A percentile compares a stretch with the other conserved stretches of the same genome.
Conservation (phyloP, 2,329 filamentous ascomycete species). For the Alternaria angustiovoidea region DNA sequence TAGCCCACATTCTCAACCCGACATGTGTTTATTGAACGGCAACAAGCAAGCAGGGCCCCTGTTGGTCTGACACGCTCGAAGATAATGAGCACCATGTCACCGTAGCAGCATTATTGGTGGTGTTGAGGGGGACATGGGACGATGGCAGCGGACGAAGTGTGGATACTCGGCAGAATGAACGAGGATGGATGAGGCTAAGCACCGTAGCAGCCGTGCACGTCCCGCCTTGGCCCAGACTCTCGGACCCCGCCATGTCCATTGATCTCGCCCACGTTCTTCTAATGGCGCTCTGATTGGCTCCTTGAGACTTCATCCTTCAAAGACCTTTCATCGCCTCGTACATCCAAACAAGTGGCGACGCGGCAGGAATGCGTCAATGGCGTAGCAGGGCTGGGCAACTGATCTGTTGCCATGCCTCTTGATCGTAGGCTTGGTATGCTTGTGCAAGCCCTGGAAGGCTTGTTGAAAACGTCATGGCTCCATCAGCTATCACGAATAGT, state of each 20-base stretch:
- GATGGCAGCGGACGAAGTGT: constrained; percentile 6
- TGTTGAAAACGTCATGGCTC: constrained; percentile 21
- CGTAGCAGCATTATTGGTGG: not conserved
- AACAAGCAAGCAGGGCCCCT: not conserved
- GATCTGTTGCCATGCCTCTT: constrained; percentile 13
- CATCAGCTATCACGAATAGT: not conserved
- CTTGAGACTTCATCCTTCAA: constrained; percentile 7
- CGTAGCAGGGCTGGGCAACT: not conserved
- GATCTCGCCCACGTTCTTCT: constrained; percentile 18
- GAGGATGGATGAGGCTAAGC: constrained; percentile 1
- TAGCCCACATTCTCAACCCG: too few relatives aligned
- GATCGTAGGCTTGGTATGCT: constrained; percentile 24
- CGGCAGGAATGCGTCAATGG: constrained; percentile 12
- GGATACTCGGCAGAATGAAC: constrained; percentile 9
- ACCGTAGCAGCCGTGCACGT: constrained; percentile 8
- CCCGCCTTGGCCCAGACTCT: constrained; percentile 3
- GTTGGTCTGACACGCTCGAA: not conserved
- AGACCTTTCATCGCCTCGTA: constrained; percentile 6
- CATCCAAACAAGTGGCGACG: constrained; percentile 6
- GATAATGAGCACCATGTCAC: constrained; percentile 8
- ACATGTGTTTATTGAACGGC: not conserved
- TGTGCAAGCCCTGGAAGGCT: constrained; percentile 25
- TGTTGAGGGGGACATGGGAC: constrained; percentile 4
- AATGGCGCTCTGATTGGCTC: constrained; percentile 24
- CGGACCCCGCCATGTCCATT: constrained; percentile 20